These are phyloP conservation scores for Ascochyta koolunga DNA, from an alignment of 2,329 filamentous ascomycete species.

Conservation along the genomic window DNA sequence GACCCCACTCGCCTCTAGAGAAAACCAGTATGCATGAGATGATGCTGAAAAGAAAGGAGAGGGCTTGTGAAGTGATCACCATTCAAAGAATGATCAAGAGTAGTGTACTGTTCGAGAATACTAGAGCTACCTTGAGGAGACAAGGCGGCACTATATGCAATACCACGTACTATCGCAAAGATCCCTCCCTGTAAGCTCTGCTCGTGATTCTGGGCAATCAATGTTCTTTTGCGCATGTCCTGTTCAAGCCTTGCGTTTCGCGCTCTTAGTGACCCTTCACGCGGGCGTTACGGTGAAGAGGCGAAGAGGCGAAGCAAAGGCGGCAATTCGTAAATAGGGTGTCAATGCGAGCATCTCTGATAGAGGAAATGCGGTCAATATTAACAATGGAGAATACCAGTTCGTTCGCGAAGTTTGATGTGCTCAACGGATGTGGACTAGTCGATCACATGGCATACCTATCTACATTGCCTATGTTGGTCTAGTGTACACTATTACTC, in stretches of 20 bases:
- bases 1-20: constrained; percentile 2
- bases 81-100: too few species aligned
- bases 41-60: background rate
- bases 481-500: too few species aligned
- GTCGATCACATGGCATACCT: too few species aligned
- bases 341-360: too few species aligned
- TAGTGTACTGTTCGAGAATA: background rate
- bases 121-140: background rate
- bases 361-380: too few species aligned
- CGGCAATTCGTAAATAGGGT: too few species aligned
- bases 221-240: constrained; percentile 1
- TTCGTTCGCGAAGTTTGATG: too few species aligned
- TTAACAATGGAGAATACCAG: too few species aligned
- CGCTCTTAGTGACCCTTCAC: constrained; percentile 9
- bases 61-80: background rate
- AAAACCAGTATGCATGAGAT: background rate
- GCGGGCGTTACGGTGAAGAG: background rate
- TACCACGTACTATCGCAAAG: background rate
- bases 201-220: background rate
- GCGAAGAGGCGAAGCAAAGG: background rate
- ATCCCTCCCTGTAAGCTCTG: background rate
- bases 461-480: too few species aligned
- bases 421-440: too few species aligned
- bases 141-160: background rate
- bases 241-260: constrained; percentile 8